Evolutionary conservation across 225 moss, liverwort and hornwort genomes (phyloP).

Genomic region (Takakia lepidozioides): DNA sequence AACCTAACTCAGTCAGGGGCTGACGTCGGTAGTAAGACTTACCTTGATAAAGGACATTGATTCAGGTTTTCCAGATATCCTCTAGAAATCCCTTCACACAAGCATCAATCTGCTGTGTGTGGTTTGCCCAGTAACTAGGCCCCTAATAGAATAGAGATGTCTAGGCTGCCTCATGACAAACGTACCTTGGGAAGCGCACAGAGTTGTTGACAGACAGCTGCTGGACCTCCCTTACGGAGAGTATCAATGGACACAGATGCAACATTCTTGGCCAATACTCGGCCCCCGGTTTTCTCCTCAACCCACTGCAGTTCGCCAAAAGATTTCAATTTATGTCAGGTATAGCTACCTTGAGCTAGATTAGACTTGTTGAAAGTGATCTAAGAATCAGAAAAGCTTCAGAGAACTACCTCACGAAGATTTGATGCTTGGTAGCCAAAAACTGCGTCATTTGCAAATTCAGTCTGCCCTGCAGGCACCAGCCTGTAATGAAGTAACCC

Average conservation of each 20-base stretch:
- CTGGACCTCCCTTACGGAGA: constrained; percentile 75
- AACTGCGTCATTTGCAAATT: constrained; percentile 84
- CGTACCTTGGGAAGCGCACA: constrained; percentile 56
- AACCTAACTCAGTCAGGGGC: no score
- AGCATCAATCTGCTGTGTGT: no score
- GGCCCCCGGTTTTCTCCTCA: constrained; percentile 81
- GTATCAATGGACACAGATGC: constrained; percentile 72
- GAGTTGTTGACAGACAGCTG: constrained; percentile 66
- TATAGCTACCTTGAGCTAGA: no score
- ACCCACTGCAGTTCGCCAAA: constrained; percentile 53
- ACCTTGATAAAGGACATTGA: no score
- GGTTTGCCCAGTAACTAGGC: no score
- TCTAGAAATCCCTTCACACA: no score
- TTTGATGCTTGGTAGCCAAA: constrained; percentile 89
- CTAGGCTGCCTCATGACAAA: no score
- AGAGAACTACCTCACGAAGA: constrained; percentile 73
- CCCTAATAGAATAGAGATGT: no score
- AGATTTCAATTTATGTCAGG: constrained; percentile 3
- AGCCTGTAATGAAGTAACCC: constrained; percentile 40
- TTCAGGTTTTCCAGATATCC: no score
- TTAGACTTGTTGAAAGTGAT: no score
- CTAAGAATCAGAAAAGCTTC: no score
- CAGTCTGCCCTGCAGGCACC: constrained; percentile 79
- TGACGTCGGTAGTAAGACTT: no score
- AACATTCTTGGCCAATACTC: constrained; percentile 48